Conservation (phyloP, 768 basidiomycete genomes). For the Rhizopogon sp. region DNA sequence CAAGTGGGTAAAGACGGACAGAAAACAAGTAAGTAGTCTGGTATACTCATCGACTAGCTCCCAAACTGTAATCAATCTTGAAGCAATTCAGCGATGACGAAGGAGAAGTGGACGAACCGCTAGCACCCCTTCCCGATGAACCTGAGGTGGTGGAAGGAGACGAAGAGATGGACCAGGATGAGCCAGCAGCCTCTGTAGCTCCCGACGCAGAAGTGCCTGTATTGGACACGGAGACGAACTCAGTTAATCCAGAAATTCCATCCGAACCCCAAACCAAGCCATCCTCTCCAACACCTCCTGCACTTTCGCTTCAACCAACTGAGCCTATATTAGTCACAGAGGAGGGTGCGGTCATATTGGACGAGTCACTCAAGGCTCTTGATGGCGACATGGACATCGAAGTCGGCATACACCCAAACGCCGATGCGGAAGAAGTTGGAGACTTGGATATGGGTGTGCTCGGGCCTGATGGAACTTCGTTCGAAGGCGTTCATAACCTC, state of each 20-base stretch:
- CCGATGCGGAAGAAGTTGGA: slow-evolving; percentile 32
- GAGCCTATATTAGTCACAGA: slow-evolving; percentile 39
- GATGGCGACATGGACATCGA: slow-evolving; percentile 42
- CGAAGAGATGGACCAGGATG: slow-evolving; percentile 74
- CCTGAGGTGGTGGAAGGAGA: slow-evolving; percentile 71
- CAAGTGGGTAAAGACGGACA: slow-evolving; percentile 81
- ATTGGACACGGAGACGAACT: slow-evolving; percentile 34
- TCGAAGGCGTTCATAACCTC: slow-evolving; percentile 49
- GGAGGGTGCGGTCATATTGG: slow-evolving; percentile 39
- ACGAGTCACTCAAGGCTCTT: slow-evolving; percentile 52
- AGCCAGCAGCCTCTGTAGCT: slow-evolving; percentile 36
- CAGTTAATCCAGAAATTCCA: slow-evolving; percentile 30
- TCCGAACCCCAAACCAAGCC: slow-evolving; percentile 58
- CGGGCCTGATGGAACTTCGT: slow-evolving; percentile 58
- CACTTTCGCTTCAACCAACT: slow-evolving; percentile 42
- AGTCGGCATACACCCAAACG: slow-evolving; percentile 30
- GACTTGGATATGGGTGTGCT: slow-evolving; percentile 60
- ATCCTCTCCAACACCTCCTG: slow-evolving; percentile 65
- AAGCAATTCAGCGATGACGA: slow-evolving; percentile 91
- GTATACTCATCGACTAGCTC: not conserved
- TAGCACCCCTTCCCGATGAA: slow-evolving; percentile 76
- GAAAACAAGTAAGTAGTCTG: slow-evolving; percentile 54
- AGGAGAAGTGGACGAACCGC: slow-evolving; percentile 70
- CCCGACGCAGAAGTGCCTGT: slow-evolving; percentile 29
- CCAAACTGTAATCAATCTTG: slow-evolving; percentile 5